Conservation (phyloP, 176 grass and related monocot species). For the Phragmites australis region DNA sequence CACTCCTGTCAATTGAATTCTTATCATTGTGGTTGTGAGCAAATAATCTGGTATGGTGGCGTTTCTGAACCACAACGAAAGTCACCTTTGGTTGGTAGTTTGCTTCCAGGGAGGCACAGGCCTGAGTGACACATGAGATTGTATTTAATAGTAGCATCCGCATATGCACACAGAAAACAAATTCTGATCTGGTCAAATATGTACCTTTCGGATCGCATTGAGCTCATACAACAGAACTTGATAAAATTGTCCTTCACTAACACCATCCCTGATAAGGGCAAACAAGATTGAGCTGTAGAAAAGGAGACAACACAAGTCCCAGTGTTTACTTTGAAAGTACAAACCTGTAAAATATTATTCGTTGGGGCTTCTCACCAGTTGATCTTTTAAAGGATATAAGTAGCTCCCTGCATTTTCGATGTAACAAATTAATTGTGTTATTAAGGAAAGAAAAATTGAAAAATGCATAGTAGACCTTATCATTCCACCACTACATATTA, state of each 20-base stretch:
- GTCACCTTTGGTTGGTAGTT: constrained; percentile 72
- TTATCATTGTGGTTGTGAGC: constrained; percentile 59
- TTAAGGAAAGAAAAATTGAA: background rate
- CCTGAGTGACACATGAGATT: constrained; percentile 41
- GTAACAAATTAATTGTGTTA: background rate
- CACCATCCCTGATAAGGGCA: constrained; percentile 50
- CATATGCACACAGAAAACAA: background rate
- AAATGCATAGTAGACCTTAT: constrained; percentile 35
- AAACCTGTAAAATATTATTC: constrained; percentile 77
- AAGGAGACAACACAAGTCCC: background rate
- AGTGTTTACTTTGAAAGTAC: background rate
- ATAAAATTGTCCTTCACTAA: constrained; percentile 74
- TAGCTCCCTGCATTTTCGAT: constrained; percentile 49
- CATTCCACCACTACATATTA: constrained; percentile 28
- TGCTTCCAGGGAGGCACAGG: constrained; percentile 62
- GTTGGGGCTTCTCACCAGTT: constrained; percentile 54
- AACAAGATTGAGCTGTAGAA: constrained; percentile 2
- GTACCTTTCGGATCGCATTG: constrained; percentile 60
- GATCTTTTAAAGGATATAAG: constrained; percentile 66
- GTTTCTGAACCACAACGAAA: constrained; percentile 71
- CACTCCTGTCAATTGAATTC: constrained; percentile 49
- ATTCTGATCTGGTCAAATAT: background rate
- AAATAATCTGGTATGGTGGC: constrained; percentile 73
- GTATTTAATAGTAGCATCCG: background rate
- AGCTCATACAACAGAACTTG: constrained; percentile 69